Conservation (phyloP, 2,329 filamentous ascomycete species). For the Aureobasidium pullulans region DNA sequence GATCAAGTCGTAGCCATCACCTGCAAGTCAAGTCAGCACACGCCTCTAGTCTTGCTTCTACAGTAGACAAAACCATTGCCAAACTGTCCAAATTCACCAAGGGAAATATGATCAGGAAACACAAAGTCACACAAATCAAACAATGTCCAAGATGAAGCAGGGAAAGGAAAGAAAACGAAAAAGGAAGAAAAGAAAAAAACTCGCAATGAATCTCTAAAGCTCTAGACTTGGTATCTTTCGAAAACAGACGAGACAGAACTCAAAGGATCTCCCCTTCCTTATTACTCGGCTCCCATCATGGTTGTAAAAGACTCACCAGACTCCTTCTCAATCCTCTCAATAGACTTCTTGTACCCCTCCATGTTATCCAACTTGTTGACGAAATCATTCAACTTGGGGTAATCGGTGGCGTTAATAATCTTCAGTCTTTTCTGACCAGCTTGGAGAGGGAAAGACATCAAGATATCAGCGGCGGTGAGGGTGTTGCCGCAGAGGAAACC, state of each 20-base stretch:
- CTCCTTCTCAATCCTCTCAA: conserved; percentile 42
- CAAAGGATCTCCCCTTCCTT: not conserved
- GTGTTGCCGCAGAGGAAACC: conserved; percentile 43
- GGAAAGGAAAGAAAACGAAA: too few relatives aligned
- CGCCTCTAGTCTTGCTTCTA: too few relatives aligned
- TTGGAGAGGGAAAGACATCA: conserved; percentile 46
- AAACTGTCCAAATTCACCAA: too few relatives aligned
- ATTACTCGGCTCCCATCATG: conserved; percentile 1
- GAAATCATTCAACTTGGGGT: conserved; percentile 42
- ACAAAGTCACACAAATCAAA: too few relatives aligned
- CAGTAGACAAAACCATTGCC: too few relatives aligned
- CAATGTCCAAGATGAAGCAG: too few relatives aligned
- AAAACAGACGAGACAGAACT: not conserved
- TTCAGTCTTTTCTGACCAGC: conserved; percentile 28
- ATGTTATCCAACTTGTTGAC: conserved; percentile 37
- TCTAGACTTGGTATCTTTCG: not conserved
- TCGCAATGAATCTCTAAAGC: too few relatives aligned
- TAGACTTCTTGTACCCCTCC: conserved; percentile 40
- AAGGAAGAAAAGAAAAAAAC: too few relatives aligned
- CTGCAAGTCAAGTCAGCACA: not conserved
- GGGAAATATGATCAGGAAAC: too few relatives aligned
- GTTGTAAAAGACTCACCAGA: conserved; percentile 23
- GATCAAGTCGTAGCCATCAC: not conserved
- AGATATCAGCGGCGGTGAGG: conserved; percentile 46
- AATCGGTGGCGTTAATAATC: conserved; percentile 35